These are phyloP conservation scores for Dictyostelium citrinum DNA, from an alignment of 78 protist species.

Conservation along the genomic window DNA sequence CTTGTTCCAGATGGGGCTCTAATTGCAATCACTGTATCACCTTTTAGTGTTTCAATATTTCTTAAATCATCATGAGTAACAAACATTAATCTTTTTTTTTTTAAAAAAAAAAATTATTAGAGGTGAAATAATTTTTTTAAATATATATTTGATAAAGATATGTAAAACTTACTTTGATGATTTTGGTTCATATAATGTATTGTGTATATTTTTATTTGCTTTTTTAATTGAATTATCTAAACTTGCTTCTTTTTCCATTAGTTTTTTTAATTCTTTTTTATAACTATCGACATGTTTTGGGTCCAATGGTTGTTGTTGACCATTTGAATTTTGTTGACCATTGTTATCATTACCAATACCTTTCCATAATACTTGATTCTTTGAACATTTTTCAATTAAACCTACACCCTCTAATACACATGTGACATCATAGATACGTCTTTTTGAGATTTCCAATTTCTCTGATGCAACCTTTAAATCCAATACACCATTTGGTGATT, in stretches of 20 bases:
- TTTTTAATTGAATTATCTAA: constrained; percentile 12
- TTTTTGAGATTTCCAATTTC: constrained; percentile 87
- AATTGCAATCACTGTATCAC: constrained; percentile 90
- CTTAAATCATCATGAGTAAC: constrained; percentile 91
- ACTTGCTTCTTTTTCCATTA: constrained; percentile 35
- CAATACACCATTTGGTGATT: constrained; percentile 76
- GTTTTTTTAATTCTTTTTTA: constrained; percentile 37
- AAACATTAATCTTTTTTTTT: constrained; percentile 75
- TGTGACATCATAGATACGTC: constrained; percentile 97
- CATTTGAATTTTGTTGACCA: background rate
- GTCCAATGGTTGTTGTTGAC: background rate
- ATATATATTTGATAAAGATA: background rate
- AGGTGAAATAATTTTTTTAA: background rate
- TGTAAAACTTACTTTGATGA: constrained; percentile 31
- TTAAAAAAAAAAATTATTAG: background rate
- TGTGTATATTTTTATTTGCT: constrained; percentile 21
- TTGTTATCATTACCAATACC: background rate
- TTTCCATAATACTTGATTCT: constrained; percentile 94
- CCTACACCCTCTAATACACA: constrained; percentile 97
- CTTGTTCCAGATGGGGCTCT: constrained; percentile 92
- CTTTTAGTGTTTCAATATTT: constrained; percentile 41
- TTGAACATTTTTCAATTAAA: constrained; percentile 92
- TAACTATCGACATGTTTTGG: constrained; percentile 33
- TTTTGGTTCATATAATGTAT: background rate
- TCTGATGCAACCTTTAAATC: constrained; percentile 87